A percentile compares a stretch with the other conserved stretches of the same genome.
Evolutionary conservation across 441 rosid genomes (phyloP).

Genomic region (Flueggea neowawraea): DNA sequence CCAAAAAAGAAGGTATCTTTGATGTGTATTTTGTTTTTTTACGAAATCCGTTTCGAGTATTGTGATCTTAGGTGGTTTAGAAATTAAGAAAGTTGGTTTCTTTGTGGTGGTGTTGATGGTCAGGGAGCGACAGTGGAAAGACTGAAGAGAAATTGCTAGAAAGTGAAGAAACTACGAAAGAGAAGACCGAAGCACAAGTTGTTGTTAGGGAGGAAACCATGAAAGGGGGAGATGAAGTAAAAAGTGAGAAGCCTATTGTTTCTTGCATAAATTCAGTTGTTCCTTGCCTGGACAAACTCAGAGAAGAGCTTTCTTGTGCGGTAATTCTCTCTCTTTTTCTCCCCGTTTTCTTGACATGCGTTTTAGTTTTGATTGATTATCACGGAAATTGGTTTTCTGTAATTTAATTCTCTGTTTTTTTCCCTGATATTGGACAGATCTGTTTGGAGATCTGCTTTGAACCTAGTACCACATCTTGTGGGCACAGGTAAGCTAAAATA

Average conservation of each 20-base stretch:
- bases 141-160: slow-evolving; percentile 14
- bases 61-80: background rate
- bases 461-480: slow-evolving; percentile 95
- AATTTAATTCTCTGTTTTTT: background rate
- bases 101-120: slow-evolving; percentile 3
- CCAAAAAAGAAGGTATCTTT: slow-evolving; percentile 36
- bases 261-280: slow-evolving; percentile 30
- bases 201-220: background rate
- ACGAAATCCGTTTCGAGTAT: background rate
- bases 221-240: slow-evolving; percentile 20
- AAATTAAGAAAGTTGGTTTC: slow-evolving; percentile 2
- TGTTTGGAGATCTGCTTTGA: slow-evolving; percentile 95
- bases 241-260: slow-evolving; percentile 21
- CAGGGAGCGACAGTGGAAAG: slow-evolving; percentile 35
- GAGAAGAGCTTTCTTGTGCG: slow-evolving; percentile 94
- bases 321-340: slow-evolving; percentile 38
- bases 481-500: slow-evolving; percentile 66
- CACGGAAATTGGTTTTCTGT: slow-evolving; percentile 4
- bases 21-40: background rate
- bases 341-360: background rate
- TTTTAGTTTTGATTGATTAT: slow-evolving; percentile 3
- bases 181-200: background rate
- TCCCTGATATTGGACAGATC: slow-evolving; percentile 43
- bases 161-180: slow-evolving; percentile 25
- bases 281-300: slow-evolving; percentile 78